Conservation (phyloP, 257 asterid genomes). For the Solanum piurae region DNA sequence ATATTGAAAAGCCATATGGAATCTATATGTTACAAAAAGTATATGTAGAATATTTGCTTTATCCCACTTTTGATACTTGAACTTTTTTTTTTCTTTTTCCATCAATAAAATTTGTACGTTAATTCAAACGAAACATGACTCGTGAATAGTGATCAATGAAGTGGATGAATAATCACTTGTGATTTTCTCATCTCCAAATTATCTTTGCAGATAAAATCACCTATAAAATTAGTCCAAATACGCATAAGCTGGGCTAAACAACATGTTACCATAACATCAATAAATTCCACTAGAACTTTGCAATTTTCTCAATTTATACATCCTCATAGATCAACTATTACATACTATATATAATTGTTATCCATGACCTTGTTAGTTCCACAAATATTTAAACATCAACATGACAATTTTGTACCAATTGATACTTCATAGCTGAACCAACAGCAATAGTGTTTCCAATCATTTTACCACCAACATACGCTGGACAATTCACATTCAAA, state of each 20-base stretch:
- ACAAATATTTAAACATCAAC: constrained; percentile 34
- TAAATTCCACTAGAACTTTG: neutral
- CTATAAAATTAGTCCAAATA: neutral
- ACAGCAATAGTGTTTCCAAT: constrained; percentile 10
- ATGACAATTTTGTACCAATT: constrained; percentile 39
- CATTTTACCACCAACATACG: constrained; percentile 21
- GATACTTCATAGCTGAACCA: constrained; percentile 37
- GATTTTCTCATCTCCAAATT: neutral
- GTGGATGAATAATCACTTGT: neutral
- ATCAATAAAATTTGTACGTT: neutral
- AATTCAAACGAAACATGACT: neutral
- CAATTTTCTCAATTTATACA: neutral
- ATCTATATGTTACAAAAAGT: neutral
- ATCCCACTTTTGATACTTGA: neutral
- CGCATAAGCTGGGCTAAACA: neutral
- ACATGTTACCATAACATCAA: neutral
- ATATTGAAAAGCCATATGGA: neutral
- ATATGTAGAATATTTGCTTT: neutral
- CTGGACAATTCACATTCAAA: constrained; percentile 42
- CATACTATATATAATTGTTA: neutral
- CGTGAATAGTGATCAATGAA: neutral
- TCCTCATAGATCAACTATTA: neutral
- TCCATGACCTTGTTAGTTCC: neutral
- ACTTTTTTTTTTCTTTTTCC: neutral
- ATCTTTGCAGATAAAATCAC: neutral